These are phyloP conservation scores for Claviceps maximensis DNA, from an alignment of 2,329 filamentous ascomycete species.

Conservation along the genomic window DNA sequence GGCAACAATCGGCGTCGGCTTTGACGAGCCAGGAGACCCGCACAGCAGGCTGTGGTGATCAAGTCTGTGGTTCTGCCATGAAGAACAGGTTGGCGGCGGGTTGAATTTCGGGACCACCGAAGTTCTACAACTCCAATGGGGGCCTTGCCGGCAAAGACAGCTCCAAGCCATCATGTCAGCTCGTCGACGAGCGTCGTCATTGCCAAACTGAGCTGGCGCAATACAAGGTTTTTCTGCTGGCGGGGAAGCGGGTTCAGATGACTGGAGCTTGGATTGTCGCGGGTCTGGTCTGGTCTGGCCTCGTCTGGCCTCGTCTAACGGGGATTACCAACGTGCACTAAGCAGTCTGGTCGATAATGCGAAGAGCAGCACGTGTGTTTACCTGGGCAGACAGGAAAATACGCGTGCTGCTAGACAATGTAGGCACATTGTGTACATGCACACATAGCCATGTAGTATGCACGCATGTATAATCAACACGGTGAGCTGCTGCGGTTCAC, in stretches of 20 bases:
- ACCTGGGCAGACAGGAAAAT: no score
- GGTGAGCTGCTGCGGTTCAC: neutral
- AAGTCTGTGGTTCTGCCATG: neutral
- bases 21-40: neutral
- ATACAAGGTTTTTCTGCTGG: neutral
- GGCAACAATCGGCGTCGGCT: neutral
- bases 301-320: no score
- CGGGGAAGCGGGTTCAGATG: neutral
- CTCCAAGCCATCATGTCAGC: conserved; percentile 25
- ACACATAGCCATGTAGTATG: no score
- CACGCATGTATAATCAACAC: neutral
- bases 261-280: neutral
- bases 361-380: neutral
- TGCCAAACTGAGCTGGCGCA: neutral
- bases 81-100: neutral
- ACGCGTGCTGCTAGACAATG: no score
- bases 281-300: no score
- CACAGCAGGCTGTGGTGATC: neutral
- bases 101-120: conserved; percentile 1
- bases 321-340: neutral
- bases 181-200: conserved; percentile 8
- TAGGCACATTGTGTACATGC: no score
- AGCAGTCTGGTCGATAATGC: neutral
- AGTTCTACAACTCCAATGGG: conserved; percentile 13
- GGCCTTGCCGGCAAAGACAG: conserved; percentile 26